Percentiles rank a stretch among this genome's conserved stretches.
Evolutionary conservation across 257 asterid genomes (phyloP).

Genomic region (Fraxinus cuspidata): DNA sequence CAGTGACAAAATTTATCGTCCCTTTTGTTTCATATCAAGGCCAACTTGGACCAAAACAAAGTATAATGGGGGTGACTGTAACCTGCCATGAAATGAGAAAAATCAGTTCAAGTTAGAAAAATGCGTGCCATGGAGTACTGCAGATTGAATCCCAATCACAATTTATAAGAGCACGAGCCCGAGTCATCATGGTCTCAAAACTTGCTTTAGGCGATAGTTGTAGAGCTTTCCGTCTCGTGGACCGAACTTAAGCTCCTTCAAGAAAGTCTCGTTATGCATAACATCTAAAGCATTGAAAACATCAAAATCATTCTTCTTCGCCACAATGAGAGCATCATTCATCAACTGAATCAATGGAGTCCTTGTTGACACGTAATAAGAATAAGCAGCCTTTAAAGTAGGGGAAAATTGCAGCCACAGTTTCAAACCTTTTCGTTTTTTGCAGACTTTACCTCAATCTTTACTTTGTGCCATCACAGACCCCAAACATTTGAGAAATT

Average conservation of each 20-base stretch:
- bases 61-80: neutral
- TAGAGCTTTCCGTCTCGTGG: slow-evolving; percentile 87
- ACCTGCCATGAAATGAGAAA: slow-evolving; percentile 20
- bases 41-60: slow-evolving; percentile 8
- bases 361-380: slow-evolving; percentile 69
- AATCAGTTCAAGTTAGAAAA: slow-evolving; percentile 28
- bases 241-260: slow-evolving; percentile 89
- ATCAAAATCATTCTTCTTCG: slow-evolving; percentile 74
- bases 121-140: slow-evolving; percentile 16
- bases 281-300: slow-evolving; percentile 87
- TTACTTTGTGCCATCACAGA: too few species aligned
- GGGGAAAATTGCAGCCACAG: neutral
- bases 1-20: slow-evolving; percentile 26
- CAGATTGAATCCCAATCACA: slow-evolving; percentile 8
- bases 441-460: too few species aligned
- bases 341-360: slow-evolving; percentile 77
- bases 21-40: neutral
- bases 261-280: slow-evolving; percentile 69
- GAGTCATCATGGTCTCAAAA: slow-evolving; percentile 66
- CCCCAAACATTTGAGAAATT: too few species aligned
- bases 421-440: too few species aligned
- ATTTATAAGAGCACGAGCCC: slow-evolving; percentile 81
- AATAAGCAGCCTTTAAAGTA: slow-evolving; percentile 69
- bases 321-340: slow-evolving; percentile 78
- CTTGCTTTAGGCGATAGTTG: slow-evolving; percentile 71